A percentile compares a stretch with the other conserved stretches of the same genome.
phyloP scores from a whole-genome alignment of 2,329 filamentous ascomycete species.

The Colletotrichum echinochloae region DNA sequence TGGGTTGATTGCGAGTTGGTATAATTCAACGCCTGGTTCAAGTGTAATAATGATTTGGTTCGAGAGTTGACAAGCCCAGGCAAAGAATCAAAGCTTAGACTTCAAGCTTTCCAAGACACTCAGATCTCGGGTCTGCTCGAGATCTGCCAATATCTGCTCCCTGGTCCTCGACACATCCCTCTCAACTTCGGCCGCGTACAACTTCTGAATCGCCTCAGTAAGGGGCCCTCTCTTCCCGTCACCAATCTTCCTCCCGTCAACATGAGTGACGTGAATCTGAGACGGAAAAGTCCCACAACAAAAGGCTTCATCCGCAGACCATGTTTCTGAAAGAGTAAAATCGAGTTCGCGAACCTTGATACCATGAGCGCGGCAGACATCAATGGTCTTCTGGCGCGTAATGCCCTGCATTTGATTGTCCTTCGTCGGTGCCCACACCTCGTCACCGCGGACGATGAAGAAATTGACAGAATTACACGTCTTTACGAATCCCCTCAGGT shows the following conservation, averaged over 20 bases:
- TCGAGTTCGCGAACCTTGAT: slow-evolving; percentile 46
- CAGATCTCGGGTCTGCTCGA: slow-evolving; percentile 44
- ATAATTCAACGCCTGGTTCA: too few species aligned
- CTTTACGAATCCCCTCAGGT: slow-evolving; percentile 47
- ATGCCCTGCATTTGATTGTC: slow-evolving; percentile 50
- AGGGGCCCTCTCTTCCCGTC: slow-evolving; percentile 44
- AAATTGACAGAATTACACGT: slow-evolving; percentile 51
- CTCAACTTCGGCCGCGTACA: slow-evolving; percentile 44
- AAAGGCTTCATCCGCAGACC: slow-evolving; percentile 49
- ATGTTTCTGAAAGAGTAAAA: slow-evolving; percentile 47
- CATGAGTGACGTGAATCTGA: slow-evolving; percentile 46
- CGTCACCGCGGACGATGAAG: slow-evolving; percentile 48
- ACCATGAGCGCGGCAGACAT: slow-evolving; percentile 46
- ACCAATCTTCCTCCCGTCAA: slow-evolving; percentile 44
- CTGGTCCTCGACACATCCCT: slow-evolving; percentile 42
- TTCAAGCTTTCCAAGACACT: slow-evolving; percentile 34
- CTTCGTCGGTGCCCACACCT: slow-evolving; percentile 49
- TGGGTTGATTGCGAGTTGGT: too few species aligned
- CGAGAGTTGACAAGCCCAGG: not conserved
- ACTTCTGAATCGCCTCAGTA: slow-evolving; percentile 44
- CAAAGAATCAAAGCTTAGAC: slow-evolving; percentile 1
- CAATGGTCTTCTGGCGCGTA: slow-evolving; percentile 48
- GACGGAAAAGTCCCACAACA: slow-evolving; percentile 48
- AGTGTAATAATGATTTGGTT: too few species aligned
- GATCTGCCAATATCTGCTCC: slow-evolving; percentile 43